Evolutionary conservation across 169 alveolate species (phyloP).

Genomic region (Cyclospora cayetanensis): DNA sequence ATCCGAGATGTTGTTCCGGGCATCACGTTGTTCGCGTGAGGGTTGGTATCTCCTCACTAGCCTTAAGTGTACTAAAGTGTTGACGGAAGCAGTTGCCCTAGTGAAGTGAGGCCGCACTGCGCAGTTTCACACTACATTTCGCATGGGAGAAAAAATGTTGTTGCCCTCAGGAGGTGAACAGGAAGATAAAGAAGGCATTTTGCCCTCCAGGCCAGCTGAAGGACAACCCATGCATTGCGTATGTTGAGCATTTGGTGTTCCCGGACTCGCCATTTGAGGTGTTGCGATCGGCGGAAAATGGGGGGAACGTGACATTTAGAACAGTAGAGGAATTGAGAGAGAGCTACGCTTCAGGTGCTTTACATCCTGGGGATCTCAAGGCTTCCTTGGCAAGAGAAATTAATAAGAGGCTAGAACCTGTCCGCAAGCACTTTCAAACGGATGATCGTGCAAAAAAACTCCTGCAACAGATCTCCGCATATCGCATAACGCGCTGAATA

Average conservation of each 20-base stretch:
- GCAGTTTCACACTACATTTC: no score
- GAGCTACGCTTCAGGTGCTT: slow-evolving; percentile 88
- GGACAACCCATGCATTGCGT: slow-evolving; percentile 96
- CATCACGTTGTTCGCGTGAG: not conserved
- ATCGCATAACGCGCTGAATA: slow-evolving; percentile 81
- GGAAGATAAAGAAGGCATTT: slow-evolving; percentile 96
- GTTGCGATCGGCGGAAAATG: slow-evolving; percentile 18
- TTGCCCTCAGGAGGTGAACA: slow-evolving; percentile 84
- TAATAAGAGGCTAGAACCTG: slow-evolving; percentile 95
- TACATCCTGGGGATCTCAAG: slow-evolving; percentile 97
- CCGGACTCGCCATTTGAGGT: slow-evolving; percentile 69
- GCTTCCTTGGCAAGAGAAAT: slow-evolving; percentile 89
- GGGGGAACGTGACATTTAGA: slow-evolving; percentile 86
- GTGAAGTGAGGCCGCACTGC: no score
- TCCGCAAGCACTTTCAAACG: slow-evolving; percentile 94
- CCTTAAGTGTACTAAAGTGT: no score
- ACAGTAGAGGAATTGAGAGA: slow-evolving; percentile 89
- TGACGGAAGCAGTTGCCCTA: no score
- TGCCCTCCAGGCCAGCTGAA: slow-evolving; percentile 93
- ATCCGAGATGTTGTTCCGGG: not conserved
- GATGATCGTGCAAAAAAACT: slow-evolving; percentile 86
- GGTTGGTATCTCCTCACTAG: not conserved
- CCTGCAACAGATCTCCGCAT: slow-evolving; percentile 86
- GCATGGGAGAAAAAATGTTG: not conserved
- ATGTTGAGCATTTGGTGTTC: slow-evolving; percentile 91